Percentiles rank a stretch among this genome's conserved stretches.
phyloP scores from a whole-genome alignment of 306 rosid genomes.

The Cyamopsis tetragonoloba region DNA sequence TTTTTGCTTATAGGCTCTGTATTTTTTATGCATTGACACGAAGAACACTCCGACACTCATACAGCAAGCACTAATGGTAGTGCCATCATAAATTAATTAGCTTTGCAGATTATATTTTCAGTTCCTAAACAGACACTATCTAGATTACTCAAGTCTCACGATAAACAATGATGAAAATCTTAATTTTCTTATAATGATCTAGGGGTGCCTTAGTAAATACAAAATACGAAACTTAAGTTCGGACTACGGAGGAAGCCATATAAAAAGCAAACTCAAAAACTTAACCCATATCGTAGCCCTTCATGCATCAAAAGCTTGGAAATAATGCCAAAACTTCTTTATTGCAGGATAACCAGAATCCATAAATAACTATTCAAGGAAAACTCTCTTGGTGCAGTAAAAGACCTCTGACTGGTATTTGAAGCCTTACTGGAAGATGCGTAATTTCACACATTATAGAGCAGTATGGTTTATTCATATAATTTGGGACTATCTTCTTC shows the following conservation, averaged over 20 bases:
- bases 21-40: background rate
- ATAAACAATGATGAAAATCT: constrained; percentile 5
- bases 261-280: background rate
- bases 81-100: background rate
- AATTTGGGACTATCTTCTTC: background rate
- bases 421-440: background rate
- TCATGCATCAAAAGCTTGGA: background rate
- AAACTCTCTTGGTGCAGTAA: background rate
- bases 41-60: background rate
- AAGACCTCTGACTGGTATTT: background rate
- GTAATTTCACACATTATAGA: background rate
- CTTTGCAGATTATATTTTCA: background rate
- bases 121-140: background rate
- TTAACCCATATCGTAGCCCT: background rate
- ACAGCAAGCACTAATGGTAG: background rate
- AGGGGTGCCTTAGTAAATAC: background rate
- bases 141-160: background rate
- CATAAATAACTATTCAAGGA: background rate
- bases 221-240: background rate
- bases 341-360: constrained; percentile 12
- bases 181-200: background rate
- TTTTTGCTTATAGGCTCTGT: background rate
- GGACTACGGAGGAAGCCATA: background rate
- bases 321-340: background rate
- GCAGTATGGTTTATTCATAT: background rate